Evolutionary conservation across 2,329 filamentous ascomycete species (phyloP), one percentile per base, ranked within the genome.

Genomic region (Claviceps sorghi): DNA sequence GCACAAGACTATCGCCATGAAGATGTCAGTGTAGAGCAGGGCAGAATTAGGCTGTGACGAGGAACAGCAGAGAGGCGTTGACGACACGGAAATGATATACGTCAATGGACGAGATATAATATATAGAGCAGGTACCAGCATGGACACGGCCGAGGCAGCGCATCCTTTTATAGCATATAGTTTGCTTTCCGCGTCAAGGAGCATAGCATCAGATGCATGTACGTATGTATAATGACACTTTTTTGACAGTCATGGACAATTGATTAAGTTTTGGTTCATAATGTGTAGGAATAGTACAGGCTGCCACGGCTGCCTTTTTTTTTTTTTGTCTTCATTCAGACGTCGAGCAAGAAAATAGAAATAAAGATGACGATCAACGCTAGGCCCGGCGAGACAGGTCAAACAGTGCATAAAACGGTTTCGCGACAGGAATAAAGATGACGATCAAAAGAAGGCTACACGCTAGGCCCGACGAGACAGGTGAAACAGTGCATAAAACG

Each of bases 1-100:
- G 53, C 88, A 96, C 67, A 91, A 90, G 72, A 78, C 78, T 5
- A 95, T 98, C 70, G 79, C 86, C 45, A 98, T 98, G 93, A 96
- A 97, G 73, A 98, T 98, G 93, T 94, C 88, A 64, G 91, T 97
- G 54, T 89, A 32, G 45, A 32, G 6, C 13, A 26, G 10, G 19
- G 43, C 46, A 19, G 26, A n/a, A 11, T 11, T 22, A 50, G 3
- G 38, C n/a, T 17, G 13, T 17, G 29, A 32, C 42, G 48, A 19
- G 19, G 13, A 4, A 49, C 7, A 49, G 30, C 17, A 13, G 29
- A 43, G 48, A 32, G 8, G 13, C 34, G 32, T 17, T 46, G 19
- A 29, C 34, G 40, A 32, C 42, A 15, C 42, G 42, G 7, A 29
- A 15, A 26, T 44, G 6, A 22, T 22, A 19, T 26, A 22, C 21